phyloP scores from a whole-genome alignment of 805 yeast species.

The Yarrowia sp. region DNA sequence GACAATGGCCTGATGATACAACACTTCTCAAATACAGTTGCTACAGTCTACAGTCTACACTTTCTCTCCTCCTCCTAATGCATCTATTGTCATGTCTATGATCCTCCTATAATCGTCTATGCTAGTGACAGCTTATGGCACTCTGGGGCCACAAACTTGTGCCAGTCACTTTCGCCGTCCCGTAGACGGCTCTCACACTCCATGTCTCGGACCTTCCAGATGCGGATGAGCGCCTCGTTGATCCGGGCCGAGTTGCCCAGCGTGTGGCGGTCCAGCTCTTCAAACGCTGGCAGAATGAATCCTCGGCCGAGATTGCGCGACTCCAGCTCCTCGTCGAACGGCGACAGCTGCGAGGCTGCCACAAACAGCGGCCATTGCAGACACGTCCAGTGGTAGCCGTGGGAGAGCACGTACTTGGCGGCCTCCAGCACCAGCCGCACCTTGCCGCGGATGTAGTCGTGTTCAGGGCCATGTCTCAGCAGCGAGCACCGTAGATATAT shows the following conservation, averaged over 20 bases:
- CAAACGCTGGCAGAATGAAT: constrained; percentile 20
- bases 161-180: constrained; percentile 33
- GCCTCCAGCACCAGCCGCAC: constrained; percentile 25
- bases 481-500: constrained; percentile 28
- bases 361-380: constrained; percentile 27
- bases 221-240: constrained; percentile 27
- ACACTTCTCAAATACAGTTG: too few relatives aligned
- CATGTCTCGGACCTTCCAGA: constrained; percentile 25
- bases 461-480: constrained; percentile 19
- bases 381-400: constrained; percentile 34
- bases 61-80: constrained; percentile 1
- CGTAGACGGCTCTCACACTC: constrained; percentile 25
- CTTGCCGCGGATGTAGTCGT: constrained; percentile 30
- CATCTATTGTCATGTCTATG: constrained; percentile 4
- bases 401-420: constrained; percentile 9
- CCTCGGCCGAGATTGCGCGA: constrained; percentile 22
- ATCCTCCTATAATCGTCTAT: background rate
- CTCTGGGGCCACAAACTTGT: constrained; percentile 29
- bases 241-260: constrained; percentile 20
- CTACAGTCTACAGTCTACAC: too few relatives aligned
- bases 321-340: constrained; percentile 25
- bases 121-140: constrained; percentile 30
- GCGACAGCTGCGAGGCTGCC: background rate
- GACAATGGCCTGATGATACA: too few relatives aligned
- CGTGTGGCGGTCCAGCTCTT: constrained; percentile 29